These are phyloP conservation scores for Podospora tetraspora DNA, from an alignment of 495 filamentous ascomycete species.

Conservation along the genomic window DNA sequence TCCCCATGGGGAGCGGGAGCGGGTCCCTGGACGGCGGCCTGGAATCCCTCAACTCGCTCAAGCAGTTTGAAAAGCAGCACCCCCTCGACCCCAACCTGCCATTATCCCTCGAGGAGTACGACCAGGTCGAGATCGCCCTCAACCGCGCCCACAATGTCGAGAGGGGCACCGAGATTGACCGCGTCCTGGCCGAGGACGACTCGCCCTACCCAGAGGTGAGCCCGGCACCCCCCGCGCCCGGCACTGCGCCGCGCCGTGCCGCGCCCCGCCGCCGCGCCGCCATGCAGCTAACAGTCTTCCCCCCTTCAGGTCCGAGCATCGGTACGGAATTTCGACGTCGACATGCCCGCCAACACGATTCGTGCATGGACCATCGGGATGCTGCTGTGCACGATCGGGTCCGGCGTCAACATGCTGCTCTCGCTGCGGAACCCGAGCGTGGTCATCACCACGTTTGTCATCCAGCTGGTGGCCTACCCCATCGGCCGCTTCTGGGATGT, in stretches of 20 bases:
- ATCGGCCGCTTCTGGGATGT: constrained; percentile 55
- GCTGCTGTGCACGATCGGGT: constrained; percentile 56
- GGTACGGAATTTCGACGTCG: constrained; percentile 61
- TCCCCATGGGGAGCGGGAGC: constrained; percentile 22
- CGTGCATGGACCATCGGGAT: constrained; percentile 70
- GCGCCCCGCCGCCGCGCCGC: background rate
- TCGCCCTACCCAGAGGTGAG: constrained; percentile 65
- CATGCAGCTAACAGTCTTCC: background rate
- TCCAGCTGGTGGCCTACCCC: constrained; percentile 65
- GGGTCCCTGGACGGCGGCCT: constrained; percentile 30
- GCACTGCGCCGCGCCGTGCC: constrained; percentile 1
- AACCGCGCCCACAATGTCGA: constrained; percentile 45
- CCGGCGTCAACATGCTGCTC: constrained; percentile 67
- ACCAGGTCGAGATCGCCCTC: constrained; percentile 58
- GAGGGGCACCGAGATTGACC: constrained; percentile 49
- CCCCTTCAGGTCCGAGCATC: constrained; percentile 50
- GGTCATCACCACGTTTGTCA: constrained; percentile 60
- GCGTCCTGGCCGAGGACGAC: constrained; percentile 57
- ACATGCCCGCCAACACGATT: constrained; percentile 61
- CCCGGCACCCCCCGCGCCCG: constrained; percentile 28
- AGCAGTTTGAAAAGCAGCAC: constrained; percentile 54
- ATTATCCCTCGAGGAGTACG: constrained; percentile 46
- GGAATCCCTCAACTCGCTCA: constrained; percentile 34
- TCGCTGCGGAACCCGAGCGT: constrained; percentile 61
- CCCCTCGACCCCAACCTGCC: constrained; percentile 67